Evolutionary conservation across 2,329 filamentous ascomycete species (phyloP), one percentile per base, ranked within the genome.

Genomic region (Cladobotryum mycophilum): DNA sequence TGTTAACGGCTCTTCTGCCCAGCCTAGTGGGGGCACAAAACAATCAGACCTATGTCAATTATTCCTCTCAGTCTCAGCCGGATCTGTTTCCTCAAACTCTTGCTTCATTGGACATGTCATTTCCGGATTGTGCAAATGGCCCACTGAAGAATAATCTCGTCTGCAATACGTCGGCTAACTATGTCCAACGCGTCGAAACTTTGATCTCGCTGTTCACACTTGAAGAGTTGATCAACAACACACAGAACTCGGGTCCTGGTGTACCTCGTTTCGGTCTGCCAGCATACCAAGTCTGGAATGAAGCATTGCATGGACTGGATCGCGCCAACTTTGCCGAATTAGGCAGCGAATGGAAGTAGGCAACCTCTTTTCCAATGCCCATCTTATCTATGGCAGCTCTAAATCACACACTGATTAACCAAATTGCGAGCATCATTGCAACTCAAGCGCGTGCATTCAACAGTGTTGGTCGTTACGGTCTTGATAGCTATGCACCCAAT

Each of bases 381-480:
- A 83, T 87, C 8, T 35, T 50, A 76, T 86, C 55, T 62, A 73
- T 22, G 67, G 74, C 13, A 76, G 86, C 5, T 11, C 45, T 51
- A n/a, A 51, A 51, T 37, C 44, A 45, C 33, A 51, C 49, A 81
- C 74, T 47, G 3, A 70, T 64, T 3, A 73, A 47, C 15, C 48
- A 54, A 15, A 52, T 81, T 5, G 49, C 49, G 7, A 44, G 46
- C 40, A 47, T 51, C 17, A 72, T 81, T 9, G 66, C 65, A 14
- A 85, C 76, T 0, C 82, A 87, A 61, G 81, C 79, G 1, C 71
- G 84, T 35, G 82, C 83, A 0, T 86, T 85, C 60, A 81, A 72
- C 60, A 87, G 86, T 56, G 74, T 61, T 5, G 78, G 76, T 3
- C 67, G 73, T 8, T 75, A 74, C 4, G 78, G 76, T 0, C 61